Percentiles rank a stretch among this genome's conserved stretches.
Evolutionary conservation across 768 basidiomycete species (phyloP).

Genomic region (Peribolospora baueri): DNA sequence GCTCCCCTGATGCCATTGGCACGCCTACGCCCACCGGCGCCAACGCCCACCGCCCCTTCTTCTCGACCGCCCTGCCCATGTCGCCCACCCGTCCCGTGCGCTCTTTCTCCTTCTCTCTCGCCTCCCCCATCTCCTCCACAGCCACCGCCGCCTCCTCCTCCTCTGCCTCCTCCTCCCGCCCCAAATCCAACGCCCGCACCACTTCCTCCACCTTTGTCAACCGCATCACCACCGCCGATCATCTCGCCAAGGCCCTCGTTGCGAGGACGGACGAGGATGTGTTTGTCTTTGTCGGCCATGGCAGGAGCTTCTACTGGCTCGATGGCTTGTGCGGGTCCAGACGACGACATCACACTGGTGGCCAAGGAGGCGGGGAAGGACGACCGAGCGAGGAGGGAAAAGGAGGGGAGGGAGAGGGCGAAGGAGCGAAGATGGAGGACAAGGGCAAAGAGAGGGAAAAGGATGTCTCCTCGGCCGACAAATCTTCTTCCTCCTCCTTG

Average conservation of each 20-base stretch:
- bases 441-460: too few species aligned
- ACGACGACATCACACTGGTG: background rate
- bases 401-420: too few species aligned
- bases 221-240: background rate
- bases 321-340: background rate
- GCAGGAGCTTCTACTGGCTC: background rate
- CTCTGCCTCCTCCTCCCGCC: constrained; percentile 27
- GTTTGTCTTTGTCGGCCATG: constrained; percentile 7
- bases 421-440: too few species aligned
- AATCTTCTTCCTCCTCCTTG: too few species aligned
- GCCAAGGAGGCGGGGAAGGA: constrained; percentile 3
- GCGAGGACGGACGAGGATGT: background rate
- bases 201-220: background rate
- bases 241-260: constrained; percentile 3
- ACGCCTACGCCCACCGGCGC: too few species aligned
- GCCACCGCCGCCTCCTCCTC: constrained; percentile 21
- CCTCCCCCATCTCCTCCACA: constrained; percentile 16
- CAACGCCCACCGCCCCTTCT: too few species aligned
- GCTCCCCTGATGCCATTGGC: too few species aligned
- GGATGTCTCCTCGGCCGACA: too few species aligned
- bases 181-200: background rate
- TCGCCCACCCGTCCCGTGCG: constrained; percentile 29
- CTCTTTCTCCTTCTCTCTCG: constrained; percentile 33
- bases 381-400: background rate
- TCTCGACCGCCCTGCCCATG: too few species aligned